Evolutionary conservation across 2,329 filamentous ascomycete species (phyloP).

Genomic region (Xylaria arbuscula): DNA sequence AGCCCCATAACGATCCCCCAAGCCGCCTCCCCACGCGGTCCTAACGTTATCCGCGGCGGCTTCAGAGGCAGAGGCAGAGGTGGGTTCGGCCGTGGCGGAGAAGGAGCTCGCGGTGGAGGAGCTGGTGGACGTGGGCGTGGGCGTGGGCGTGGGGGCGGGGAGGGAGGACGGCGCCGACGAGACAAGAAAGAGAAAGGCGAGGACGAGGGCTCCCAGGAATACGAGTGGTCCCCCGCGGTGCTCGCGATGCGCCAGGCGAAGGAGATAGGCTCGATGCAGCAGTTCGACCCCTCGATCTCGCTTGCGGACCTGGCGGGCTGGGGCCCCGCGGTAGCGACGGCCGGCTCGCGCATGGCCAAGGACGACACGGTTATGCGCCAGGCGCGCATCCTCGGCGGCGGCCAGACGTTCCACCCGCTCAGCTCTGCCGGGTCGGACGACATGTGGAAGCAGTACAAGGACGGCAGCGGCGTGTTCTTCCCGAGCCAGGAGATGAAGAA

Average conservation of each 20-base stretch:
- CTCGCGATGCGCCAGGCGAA: constrained; percentile 34
- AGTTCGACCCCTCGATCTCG: constrained; percentile 52
- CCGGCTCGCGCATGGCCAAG: constrained; percentile 47
- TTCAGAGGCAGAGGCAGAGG: constrained; percentile 41
- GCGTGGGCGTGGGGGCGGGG: constrained; percentile 9
- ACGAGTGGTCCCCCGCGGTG: constrained; percentile 11
- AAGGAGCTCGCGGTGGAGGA: neutral
- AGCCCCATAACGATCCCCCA: neutral
- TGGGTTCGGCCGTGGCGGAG: constrained; percentile 43
- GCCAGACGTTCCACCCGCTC: constrained; percentile 48
- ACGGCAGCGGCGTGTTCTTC: constrained; percentile 54
- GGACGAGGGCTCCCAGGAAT: neutral
- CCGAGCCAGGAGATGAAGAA: constrained; percentile 51
- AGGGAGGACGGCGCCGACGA: constrained; percentile 15
- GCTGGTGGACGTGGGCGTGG: neutral
- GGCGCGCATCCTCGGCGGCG: constrained; percentile 56
- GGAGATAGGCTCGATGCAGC: constrained; percentile 47
- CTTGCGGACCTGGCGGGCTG: constrained; percentile 52
- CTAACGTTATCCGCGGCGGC: constrained; percentile 41
- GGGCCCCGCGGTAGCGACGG: constrained; percentile 53
- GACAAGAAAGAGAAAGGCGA: neutral
- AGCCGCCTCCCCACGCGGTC: neutral
- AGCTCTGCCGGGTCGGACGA: constrained; percentile 41
- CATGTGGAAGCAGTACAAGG: constrained; percentile 41
- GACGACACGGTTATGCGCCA: constrained; percentile 52